A percentile compares a stretch with the other conserved stretches of the same genome.
phyloP scores from a whole-genome alignment of 129 eudicot species.

The Flaveria brownii region DNA sequence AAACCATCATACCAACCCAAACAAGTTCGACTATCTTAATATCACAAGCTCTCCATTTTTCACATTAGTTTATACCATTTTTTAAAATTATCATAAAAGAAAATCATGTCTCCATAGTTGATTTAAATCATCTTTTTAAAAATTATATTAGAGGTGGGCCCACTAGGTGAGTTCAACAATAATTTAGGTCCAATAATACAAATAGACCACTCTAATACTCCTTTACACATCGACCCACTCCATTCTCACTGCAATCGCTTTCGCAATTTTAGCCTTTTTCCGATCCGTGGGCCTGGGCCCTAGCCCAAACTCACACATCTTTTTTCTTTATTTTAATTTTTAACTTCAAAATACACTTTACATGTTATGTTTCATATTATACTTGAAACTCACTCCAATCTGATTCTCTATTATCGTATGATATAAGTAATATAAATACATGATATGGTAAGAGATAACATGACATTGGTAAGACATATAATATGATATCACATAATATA shows the following conservation, averaged over 20 bases:
- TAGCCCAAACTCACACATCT: conserved; percentile 20
- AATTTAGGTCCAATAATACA: conserved; percentile 2
- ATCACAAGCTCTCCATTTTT: too few relatives aligned
- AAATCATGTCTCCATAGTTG: neutral
- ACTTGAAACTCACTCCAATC: neutral
- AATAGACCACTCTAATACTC: neutral
- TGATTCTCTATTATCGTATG: neutral
- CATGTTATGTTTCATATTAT: neutral
- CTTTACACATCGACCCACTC: conserved; percentile 14
- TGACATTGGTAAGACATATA: neutral
- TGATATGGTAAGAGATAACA: neutral
- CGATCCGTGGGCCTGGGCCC: conserved; percentile 30
- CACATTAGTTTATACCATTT: too few relatives aligned
- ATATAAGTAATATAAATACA: neutral
- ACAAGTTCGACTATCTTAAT: too few relatives aligned
- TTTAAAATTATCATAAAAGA: neutral
- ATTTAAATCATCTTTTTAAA: neutral
- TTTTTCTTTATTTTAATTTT: neutral
- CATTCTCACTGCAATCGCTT: conserved; percentile 8
- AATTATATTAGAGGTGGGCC: neutral
- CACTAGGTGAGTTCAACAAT: neutral
- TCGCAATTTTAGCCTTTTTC: conserved; percentile 9
- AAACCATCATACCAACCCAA: too few relatives aligned
- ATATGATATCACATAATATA: neutral
- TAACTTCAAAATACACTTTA: neutral